Conservation (phyloP, 2,329 filamentous ascomycete genomes). For the Cyanodermella asteris region DNA sequence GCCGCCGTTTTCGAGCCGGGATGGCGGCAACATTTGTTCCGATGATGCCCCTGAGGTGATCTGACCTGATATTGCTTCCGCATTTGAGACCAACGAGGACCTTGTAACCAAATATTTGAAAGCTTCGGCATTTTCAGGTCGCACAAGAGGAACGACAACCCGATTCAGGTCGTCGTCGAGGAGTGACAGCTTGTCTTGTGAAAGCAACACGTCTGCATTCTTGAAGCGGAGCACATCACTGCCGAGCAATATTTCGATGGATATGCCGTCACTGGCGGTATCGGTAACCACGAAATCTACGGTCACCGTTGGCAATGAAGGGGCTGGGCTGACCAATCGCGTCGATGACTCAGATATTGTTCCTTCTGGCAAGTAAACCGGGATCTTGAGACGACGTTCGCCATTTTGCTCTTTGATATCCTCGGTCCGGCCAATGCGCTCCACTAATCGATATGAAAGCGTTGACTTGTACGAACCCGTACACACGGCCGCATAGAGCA, state of each 20-base stretch:
- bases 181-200: slow-evolving; percentile 70
- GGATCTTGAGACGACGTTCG: slow-evolving; percentile 46
- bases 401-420: slow-evolving; percentile 46
- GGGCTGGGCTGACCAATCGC: slow-evolving; percentile 48
- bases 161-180: slow-evolving; percentile 75
- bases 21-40: not conserved
- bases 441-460: slow-evolving; percentile 54
- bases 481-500: slow-evolving; percentile 81
- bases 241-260: slow-evolving; percentile 70
- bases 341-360: slow-evolving; percentile 57
- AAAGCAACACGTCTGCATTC: slow-evolving; percentile 79
- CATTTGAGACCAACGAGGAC: not conserved
- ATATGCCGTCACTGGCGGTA: slow-evolving; percentile 26
- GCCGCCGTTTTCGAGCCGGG: not conserved
- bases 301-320: slow-evolving; percentile 61
- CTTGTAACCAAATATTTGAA: slow-evolving; percentile 45
- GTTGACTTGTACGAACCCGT: slow-evolving; percentile 76
- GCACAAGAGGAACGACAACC: slow-evolving; percentile 72
- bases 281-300: slow-evolving; percentile 55
- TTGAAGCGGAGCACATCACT: slow-evolving; percentile 71
- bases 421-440: slow-evolving; percentile 48
- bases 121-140: slow-evolving; percentile 63
- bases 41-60: slow-evolving; percentile 1
- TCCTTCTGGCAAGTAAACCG: slow-evolving; percentile 79
- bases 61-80: not conserved